A percentile compares a stretch with the other conserved stretches of the same genome.
Conservation (phyloP, 2,329 filamentous ascomycete genomes). For the Myriosclerotinia curreyana region DNA sequence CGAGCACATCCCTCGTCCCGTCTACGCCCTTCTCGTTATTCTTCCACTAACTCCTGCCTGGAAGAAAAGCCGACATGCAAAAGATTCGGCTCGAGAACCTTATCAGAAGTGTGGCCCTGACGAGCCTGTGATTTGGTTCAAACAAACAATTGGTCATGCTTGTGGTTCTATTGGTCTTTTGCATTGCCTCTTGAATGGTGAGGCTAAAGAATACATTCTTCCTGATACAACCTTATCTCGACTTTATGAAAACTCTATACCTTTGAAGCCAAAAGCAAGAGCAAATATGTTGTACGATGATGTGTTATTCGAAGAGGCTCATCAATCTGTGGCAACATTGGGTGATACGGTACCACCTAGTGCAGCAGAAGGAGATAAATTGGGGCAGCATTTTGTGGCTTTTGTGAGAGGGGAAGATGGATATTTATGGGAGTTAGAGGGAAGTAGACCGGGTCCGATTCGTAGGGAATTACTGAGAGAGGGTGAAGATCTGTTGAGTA, state of each 20-base stretch:
- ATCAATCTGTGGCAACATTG: conserved; percentile 69
- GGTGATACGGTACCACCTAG: conserved; percentile 76
- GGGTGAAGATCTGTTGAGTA: conserved; percentile 70
- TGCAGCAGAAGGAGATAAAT: conserved; percentile 61
- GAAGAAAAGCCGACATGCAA: conserved; percentile 69
- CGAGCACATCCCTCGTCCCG: conserved; percentile 82
- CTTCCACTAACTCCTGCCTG: conserved; percentile 82
- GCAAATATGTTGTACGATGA: conserved; percentile 75
- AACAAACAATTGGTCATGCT: conserved; percentile 89
- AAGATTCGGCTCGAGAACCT: conserved; percentile 61
- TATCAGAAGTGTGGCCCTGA: conserved; percentile 66
- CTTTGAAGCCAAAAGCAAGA: conserved; percentile 62
- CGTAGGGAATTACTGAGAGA: conserved; percentile 53
- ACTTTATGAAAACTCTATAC: conserved; percentile 56
- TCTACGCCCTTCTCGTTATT: conserved; percentile 83
- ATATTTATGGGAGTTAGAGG: conserved; percentile 69
- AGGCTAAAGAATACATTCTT: conserved; percentile 57
- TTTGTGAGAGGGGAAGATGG: conserved; percentile 78
- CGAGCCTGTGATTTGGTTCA: conserved; percentile 89
- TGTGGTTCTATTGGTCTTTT: conserved; percentile 88
- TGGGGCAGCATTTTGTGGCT: conserved; percentile 95
- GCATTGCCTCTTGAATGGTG: conserved; percentile 78
- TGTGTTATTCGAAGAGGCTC: conserved; percentile 70
- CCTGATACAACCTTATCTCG: conserved; percentile 59
- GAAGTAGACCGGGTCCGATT: conserved; percentile 62